phyloP scores from a whole-genome alignment of 2,329 filamentous ascomycete genomes.

The Fusarium zealandicum region DNA sequence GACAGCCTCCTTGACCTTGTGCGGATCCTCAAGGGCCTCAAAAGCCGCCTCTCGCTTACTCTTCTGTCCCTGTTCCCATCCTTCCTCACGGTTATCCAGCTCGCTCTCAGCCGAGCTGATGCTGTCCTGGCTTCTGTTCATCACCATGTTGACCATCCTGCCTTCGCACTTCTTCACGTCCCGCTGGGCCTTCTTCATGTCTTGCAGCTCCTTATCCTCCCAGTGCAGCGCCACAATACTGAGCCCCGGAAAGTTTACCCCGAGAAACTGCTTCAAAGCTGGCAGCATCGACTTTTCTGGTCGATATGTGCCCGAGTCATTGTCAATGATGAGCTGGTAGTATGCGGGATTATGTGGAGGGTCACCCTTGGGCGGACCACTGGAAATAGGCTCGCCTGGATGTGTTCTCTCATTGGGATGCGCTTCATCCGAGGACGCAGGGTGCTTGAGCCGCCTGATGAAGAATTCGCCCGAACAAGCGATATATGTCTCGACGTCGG shows the following conservation, averaged over 20 bases:
- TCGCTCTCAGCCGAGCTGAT: constrained; percentile 62
- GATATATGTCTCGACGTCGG: constrained; percentile 88
- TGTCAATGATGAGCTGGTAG: constrained; percentile 93
- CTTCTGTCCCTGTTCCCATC: constrained; percentile 51
- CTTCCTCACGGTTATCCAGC: constrained; percentile 54
- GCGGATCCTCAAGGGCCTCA: constrained; percentile 60
- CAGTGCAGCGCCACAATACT: constrained; percentile 78
- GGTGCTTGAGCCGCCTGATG: constrained; percentile 70
- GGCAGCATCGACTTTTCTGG: constrained; percentile 82
- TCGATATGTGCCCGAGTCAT: constrained; percentile 92
- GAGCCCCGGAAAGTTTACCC: constrained; percentile 77
- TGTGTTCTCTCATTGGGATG: constrained; percentile 58
- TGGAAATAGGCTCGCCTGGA: constrained; percentile 55
- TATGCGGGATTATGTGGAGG: constrained; percentile 58
- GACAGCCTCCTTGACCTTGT: constrained; percentile 50
- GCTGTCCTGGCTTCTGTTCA: constrained; percentile 62
- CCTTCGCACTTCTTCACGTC: constrained; percentile 74
- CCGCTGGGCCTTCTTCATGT: constrained; percentile 79
- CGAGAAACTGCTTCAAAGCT: constrained; percentile 72
- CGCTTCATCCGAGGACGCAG: constrained; percentile 52
- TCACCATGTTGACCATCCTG: constrained; percentile 59
- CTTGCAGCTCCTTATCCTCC: constrained; percentile 75
- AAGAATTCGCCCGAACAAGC: constrained; percentile 95
- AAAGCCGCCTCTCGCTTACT: constrained; percentile 61
- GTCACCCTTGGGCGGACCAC: constrained; percentile 53